Evolutionary conservation across 345 rosid genomes (phyloP), one percentile per base, ranked within the genome.

Genomic region (Boechera stricta): DNA sequence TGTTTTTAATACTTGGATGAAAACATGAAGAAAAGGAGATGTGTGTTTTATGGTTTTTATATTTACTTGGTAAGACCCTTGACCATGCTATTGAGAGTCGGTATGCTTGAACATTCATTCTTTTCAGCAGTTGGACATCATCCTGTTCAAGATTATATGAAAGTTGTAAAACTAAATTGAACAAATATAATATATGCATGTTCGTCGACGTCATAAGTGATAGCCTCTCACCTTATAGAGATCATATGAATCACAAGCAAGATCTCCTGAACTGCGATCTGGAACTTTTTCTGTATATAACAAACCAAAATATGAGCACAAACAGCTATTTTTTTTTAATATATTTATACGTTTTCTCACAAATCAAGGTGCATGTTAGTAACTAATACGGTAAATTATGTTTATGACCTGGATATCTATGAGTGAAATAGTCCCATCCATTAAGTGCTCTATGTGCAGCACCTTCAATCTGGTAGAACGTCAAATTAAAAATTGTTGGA

Each of bases 61-160:
- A 5, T 15, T 16, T 10, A 9, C 91, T 60, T 35, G 89, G 87
- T 18, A 84, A 54, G 26, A 87, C 39, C 75, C 89, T 77, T 2
- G 86, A 42, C 88, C 91, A 70, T 7, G 74, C 74, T 54, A 69
- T 69, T n/a, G 73, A 69, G 73, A 69, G 3, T 28, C 73, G 63
- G 63, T 69, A 69, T 54, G 73, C 73, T 54, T 69, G 51, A 39
- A 2, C 73, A 5, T 44, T 44, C 48, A 44, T 44, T 44, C 48
- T 44, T 44, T 44, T 44, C 6, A 44, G n/a, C 5, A 15, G 9
- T 48, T 48, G 5, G 52, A 48, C 52, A 48, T 48, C 52, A 5
- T 48, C 52, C 52, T 48, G 24, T 48, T 48, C 21, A 48, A 48
- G 9, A 4, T 48, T 48, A n/a, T n/a, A n/a, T 3, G 18, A n/a